Conservation (phyloP, 768 basidiomycete species). For the Favolaschia claudopus region DNA sequence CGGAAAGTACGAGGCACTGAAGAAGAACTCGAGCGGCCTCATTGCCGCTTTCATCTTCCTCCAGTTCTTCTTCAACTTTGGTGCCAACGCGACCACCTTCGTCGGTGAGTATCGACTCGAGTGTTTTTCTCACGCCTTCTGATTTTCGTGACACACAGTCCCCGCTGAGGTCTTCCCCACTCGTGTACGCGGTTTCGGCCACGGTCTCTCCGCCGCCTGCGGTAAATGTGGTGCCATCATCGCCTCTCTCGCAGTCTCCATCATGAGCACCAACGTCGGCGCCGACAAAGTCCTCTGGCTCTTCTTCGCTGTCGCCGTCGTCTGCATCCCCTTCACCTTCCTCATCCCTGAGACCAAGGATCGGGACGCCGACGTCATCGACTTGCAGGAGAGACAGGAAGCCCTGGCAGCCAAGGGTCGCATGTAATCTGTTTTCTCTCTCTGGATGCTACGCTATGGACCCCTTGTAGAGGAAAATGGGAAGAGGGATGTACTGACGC, state of each 20-base stretch:
- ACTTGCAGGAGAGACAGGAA: slow-evolving; percentile 15
- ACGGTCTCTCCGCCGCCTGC: slow-evolving; percentile 68
- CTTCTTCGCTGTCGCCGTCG: slow-evolving; percentile 9
- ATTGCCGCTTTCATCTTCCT: slow-evolving; percentile 26
- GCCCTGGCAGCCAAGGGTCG: too few species aligned
- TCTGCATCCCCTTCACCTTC: slow-evolving; percentile 17
- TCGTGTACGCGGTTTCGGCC: slow-evolving; percentile 69
- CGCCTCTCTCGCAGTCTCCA: slow-evolving; percentile 36
- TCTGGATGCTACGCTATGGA: too few species aligned
- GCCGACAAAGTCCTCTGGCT: slow-evolving; percentile 15
- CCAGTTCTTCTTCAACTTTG: slow-evolving; percentile 75
- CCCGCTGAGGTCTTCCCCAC: slow-evolving; percentile 75
- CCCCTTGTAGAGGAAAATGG: too few species aligned
- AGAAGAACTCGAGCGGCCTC: slow-evolving; percentile 7
- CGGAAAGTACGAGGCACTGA: slow-evolving; percentile 16
- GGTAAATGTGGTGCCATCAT: slow-evolving; percentile 74
- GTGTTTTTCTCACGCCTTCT: background rate
- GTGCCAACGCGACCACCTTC: slow-evolving; percentile 69
- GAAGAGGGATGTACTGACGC: too few species aligned
- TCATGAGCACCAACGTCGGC: slow-evolving; percentile 26
- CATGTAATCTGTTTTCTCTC: too few species aligned
- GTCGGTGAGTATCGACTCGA: slow-evolving; percentile 33
- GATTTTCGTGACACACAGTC: slow-evolving; percentile 29
- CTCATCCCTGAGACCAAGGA: slow-evolving; percentile 22
- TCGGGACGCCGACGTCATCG: slow-evolving; percentile 17